Percentiles rank a stretch among this genome's conserved stretches.
phyloP scores from a whole-genome alignment of 2,329 filamentous ascomycete species.

The Aspergillus sp. region DNA sequence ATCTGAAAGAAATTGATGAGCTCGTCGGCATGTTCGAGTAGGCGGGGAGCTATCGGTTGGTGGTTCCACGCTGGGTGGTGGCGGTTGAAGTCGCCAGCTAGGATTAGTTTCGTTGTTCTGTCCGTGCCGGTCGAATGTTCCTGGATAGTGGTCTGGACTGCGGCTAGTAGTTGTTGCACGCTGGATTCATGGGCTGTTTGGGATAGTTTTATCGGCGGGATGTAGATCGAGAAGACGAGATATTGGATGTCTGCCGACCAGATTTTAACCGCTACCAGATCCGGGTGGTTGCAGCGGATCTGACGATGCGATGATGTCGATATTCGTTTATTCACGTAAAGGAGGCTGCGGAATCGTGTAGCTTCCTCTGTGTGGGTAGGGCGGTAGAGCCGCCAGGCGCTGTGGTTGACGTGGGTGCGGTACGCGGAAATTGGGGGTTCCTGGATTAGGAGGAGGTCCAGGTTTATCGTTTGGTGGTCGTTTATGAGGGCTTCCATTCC shows the following conservation, averaged over 20 bases:
- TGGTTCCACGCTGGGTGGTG: constrained; percentile 13
- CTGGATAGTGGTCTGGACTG: constrained; percentile 9
- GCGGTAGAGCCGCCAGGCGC: constrained; percentile 23
- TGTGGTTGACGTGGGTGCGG: constrained; percentile 23
- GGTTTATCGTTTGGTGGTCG: constrained; percentile 19
- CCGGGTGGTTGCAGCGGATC: constrained; percentile 22
- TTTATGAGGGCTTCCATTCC: constrained; percentile 30
- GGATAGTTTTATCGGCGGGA: constrained; percentile 3
- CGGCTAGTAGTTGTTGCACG: not conserved
- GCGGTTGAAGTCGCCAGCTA: constrained; percentile 17
- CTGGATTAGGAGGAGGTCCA: constrained; percentile 24
- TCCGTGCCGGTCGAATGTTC: not conserved
- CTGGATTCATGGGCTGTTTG: not conserved
- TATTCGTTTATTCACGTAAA: constrained; percentile 24
- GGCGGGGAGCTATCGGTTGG: not conserved
- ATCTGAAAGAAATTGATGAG: constrained; percentile 18
- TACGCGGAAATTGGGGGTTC: constrained; percentile 18
- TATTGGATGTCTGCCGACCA: constrained; percentile 14
- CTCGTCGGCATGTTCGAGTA: constrained; percentile 8
- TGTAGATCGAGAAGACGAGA: constrained; percentile 21
- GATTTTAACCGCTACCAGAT: constrained; percentile 21
- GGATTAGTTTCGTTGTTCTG: constrained; percentile 5
- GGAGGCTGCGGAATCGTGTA: constrained; percentile 18
- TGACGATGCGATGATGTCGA: constrained; percentile 23
- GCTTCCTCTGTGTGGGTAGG: constrained; percentile 14